A percentile compares a stretch with the other conserved stretches of the same genome.
phyloP scores from a whole-genome alignment of 129 eudicot species.

The Logfia minima region DNA sequence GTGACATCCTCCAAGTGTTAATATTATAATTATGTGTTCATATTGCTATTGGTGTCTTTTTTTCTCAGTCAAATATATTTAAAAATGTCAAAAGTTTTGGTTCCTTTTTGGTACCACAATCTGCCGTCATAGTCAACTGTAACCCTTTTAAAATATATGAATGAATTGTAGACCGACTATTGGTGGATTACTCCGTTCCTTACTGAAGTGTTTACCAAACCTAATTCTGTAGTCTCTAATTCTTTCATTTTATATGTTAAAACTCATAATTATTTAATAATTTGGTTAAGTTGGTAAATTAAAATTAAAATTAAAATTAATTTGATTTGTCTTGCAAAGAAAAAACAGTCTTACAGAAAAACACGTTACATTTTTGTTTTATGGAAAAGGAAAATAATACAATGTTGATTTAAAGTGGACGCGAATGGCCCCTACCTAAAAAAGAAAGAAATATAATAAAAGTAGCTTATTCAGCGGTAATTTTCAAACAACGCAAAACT shows the following conservation, averaged over 20 bases:
- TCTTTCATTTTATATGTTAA: too few species aligned
- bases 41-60: slow-evolving; percentile 2
- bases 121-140: slow-evolving; percentile 1
- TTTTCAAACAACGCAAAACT: slow-evolving; percentile 15
- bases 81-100: not conserved
- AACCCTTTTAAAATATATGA: not conserved
- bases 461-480: slow-evolving; percentile 20
- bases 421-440: not conserved
- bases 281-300: too few species aligned
- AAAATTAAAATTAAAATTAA: too few species aligned
- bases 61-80: not conserved
- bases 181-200: too few species aligned
- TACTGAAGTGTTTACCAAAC: too few species aligned
- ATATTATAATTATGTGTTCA: not conserved
- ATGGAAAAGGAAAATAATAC: too few species aligned
- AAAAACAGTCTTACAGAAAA: too few species aligned
- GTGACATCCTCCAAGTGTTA: not conserved
- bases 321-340: too few species aligned
- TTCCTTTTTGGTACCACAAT: slow-evolving; percentile 19
- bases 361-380: too few species aligned
- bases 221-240: too few species aligned
- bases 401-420: not conserved
- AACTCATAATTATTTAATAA: too few species aligned
- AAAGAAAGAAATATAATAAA: not conserved
- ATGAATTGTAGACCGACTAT: not conserved